Percentiles rank a stretch among this genome's conserved stretches.
Conservation (phyloP, 345 rosid genomes). For the Erysimum cheiranthoides region DNA sequence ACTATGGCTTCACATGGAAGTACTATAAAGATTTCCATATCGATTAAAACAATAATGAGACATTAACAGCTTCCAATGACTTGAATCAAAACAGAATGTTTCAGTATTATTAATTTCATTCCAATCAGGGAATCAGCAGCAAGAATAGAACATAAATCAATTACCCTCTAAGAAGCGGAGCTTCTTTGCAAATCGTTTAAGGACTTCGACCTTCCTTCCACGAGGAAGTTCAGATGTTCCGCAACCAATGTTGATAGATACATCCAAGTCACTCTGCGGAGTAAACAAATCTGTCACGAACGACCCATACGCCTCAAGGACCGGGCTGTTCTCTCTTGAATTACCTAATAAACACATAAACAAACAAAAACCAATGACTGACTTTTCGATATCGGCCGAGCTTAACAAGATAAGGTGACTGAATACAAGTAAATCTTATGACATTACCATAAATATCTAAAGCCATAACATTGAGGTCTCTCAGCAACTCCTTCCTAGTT, state of each 20-base stretch:
- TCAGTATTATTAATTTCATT: background rate
- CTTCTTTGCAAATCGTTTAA: slow-evolving; percentile 49
- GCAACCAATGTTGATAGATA: slow-evolving; percentile 53
- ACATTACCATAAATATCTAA: slow-evolving; percentile 57
- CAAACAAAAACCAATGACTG: background rate
- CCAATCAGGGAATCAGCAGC: background rate
- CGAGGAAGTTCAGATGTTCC: slow-evolving; percentile 43
- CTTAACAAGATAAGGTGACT: background rate
- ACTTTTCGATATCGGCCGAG: background rate
- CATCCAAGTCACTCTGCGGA: slow-evolving; percentile 57
- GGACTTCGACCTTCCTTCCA: slow-evolving; percentile 48
- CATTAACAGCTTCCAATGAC: slow-evolving; percentile 7
- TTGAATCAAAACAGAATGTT: background rate
- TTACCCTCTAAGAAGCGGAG: slow-evolving; percentile 51
- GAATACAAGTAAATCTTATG: background rate
- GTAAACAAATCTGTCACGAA: slow-evolving; percentile 58
- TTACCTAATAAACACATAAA: slow-evolving; percentile 41
- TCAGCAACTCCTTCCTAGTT: slow-evolving; percentile 51
- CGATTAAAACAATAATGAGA: background rate
- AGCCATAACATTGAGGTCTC: slow-evolving; percentile 52
- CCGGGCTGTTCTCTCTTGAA: slow-evolving; percentile 42
- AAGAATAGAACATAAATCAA: background rate
- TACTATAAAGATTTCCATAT: background rate
- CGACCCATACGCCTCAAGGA: slow-evolving; percentile 60
- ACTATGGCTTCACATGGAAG: background rate